Base-by-base conservation (phyloP, 2,329 filamentous ascomycete genomes). In the Colletotrichum sp. region DNA sequence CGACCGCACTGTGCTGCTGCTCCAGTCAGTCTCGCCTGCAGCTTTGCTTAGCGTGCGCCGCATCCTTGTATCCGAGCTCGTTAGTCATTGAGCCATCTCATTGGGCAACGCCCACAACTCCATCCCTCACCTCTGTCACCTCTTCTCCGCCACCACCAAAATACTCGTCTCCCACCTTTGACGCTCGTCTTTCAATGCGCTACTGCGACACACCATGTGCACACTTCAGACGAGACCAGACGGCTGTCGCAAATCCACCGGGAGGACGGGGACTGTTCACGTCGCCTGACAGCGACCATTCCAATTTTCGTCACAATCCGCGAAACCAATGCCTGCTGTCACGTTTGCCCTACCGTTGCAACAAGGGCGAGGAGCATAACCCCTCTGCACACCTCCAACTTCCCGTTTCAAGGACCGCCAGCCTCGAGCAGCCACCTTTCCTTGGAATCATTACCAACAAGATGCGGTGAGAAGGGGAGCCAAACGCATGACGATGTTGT, bases 31-130 rank as follows among this genome's bases (percentile, higher is more conserved):
- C 43, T 56, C 43, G 66, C 66, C 66, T 68, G 27, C 22, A 28
- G 55, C 55, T 27, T 28, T 58, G 56, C 56, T 60, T 71, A 39
- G 74, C 70, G 62, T 76, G 34, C 64, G 74, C 74, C 64, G 74
- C 70, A 76, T 76, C 70, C 70, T 76, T 66, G 28, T 74, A 76
- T 60, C 43, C 64, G 73, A 65, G 43, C 39, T 58, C 58, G 70
- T 76, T 76, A 74, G 74, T 76, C 70, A 76, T 69, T 74, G 58
- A 5, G n/a, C 28, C 58, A 32, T 22, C 30, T 66, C 16, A 74
- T 76, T 76, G 74, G 74, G 28, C 43, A 18, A 16, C 32, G 6
- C 48, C n/a, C 65, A 48, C 15, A 27, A 36, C 43, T 36, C 28
- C 58, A 34, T 62, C 56, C 15, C 36, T 39, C 36, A 39, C 70